These are phyloP conservation scores for Tylopilus sp. DNA, from an alignment of 1,284 basidiomycete genomes.

Conservation along the genomic window DNA sequence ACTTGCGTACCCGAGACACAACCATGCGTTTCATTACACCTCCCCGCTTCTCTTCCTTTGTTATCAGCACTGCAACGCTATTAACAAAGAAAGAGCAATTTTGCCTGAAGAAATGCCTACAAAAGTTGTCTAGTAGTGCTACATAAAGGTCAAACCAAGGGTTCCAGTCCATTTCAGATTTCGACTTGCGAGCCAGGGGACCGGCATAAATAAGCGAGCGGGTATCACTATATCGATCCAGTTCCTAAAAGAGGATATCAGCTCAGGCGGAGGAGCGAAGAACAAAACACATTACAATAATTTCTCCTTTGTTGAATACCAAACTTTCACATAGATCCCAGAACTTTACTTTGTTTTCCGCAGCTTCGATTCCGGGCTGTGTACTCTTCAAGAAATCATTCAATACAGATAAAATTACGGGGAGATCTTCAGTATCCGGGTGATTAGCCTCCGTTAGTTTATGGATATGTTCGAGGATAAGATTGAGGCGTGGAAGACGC, in stretches of 20 bases:
- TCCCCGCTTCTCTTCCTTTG: constrained; percentile 53
- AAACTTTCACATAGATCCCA: constrained; percentile 73
- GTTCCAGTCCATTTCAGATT: constrained; percentile 55
- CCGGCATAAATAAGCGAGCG: constrained; percentile 65
- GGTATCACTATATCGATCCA: constrained; percentile 71
- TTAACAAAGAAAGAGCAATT: constrained; percentile 5
- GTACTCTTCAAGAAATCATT: constrained; percentile 69
- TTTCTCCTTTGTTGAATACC: constrained; percentile 68
- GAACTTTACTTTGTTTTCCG: constrained; percentile 79
- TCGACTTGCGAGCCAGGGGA: constrained; percentile 48
- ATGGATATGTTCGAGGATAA: constrained; percentile 65
- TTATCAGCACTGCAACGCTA: constrained; percentile 50
- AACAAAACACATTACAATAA: constrained; percentile 51
- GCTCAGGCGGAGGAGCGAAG: background rate
- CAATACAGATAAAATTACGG: constrained; percentile 58
- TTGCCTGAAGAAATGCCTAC: constrained; percentile 38
- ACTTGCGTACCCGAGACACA: constrained; percentile 54
- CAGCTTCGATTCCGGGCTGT: constrained; percentile 77
- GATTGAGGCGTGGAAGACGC: constrained; percentile 68
- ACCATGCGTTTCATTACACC: constrained; percentile 49
- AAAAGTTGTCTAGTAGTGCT: constrained; percentile 72
- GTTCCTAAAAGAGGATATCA: constrained; percentile 47
- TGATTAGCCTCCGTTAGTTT: constrained; percentile 63
- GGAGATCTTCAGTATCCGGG: constrained; percentile 63
- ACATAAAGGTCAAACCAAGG: constrained; percentile 63